phyloP scores from a whole-genome alignment of 176 grass and related monocot species.

The Eragrostis nindensis region DNA sequence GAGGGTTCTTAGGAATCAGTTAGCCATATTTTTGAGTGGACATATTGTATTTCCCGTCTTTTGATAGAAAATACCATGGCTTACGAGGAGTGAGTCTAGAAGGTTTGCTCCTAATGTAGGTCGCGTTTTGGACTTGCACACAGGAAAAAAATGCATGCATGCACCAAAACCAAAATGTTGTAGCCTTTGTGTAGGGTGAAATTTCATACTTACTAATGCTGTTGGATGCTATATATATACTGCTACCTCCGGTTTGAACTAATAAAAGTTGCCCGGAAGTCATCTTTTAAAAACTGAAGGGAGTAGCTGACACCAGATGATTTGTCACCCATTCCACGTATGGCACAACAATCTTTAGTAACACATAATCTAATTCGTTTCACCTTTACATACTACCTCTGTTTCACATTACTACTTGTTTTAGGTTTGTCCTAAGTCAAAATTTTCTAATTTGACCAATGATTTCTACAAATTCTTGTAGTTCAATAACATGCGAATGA shows the following conservation, averaged over 20 bases:
- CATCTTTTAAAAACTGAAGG: neutral
- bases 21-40: neutral
- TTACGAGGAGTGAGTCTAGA: neutral
- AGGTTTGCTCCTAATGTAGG: neutral
- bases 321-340: slow-evolving; percentile 15
- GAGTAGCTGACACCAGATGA: neutral
- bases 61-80: neutral
- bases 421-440: no score
- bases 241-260: neutral
- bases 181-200: neutral
- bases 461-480: no score
- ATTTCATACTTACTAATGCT: neutral
- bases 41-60: slow-evolving; percentile 16
- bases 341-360: neutral
- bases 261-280: neutral
- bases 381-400: neutral
- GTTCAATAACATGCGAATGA: no score
- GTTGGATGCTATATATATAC: slow-evolving; percentile 17
- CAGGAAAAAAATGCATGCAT: neutral
- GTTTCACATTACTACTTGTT: no score
- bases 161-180: neutral
- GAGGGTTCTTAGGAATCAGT: slow-evolving; percentile 11
- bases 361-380: neutral
- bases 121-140: neutral
- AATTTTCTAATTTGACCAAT: no score